phyloP scores from a whole-genome alignment of 208 protist genomes.

The Leishmania turanica region DNA sequence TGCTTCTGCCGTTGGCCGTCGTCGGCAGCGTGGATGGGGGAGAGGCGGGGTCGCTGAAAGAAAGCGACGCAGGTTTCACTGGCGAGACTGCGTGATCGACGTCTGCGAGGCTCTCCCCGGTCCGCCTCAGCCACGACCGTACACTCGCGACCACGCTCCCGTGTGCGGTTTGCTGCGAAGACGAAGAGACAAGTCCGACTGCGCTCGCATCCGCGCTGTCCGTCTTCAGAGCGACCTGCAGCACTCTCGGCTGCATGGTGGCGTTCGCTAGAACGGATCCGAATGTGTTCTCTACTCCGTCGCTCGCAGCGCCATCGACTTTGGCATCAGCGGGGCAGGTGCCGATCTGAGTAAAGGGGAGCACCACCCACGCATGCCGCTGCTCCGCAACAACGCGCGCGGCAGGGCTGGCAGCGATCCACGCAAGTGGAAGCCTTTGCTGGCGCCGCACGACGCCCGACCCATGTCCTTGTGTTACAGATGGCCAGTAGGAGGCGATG shows the following conservation, averaged over 20 bases:
- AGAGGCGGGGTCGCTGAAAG: conserved; percentile 10
- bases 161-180: background rate
- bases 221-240: conserved; percentile 16
- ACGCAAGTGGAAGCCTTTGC: conserved; percentile 44
- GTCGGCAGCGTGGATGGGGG: conserved; percentile 8
- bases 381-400: conserved; percentile 51
- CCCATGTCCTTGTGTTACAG: conserved; percentile 4
- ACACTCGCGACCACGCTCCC: background rate
- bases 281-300: conserved; percentile 16
- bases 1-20: conserved; percentile 3
- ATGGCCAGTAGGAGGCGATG: conserved; percentile 28
- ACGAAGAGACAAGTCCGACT: background rate
- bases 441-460: background rate
- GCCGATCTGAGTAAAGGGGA: conserved; percentile 32
- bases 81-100: conserved; percentile 19
- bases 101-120: conserved; percentile 20
- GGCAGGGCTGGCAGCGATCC: conserved; percentile 36
- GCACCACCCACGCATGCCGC: conserved; percentile 35
- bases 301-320: background rate
- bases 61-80: background rate
- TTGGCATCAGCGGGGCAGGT: background rate
- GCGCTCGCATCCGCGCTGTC: background rate
- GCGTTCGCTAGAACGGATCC: conserved; percentile 36
- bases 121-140: conserved; percentile 18
- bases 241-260: conserved; percentile 26